Percentiles rank a stretch among this genome's conserved stretches.
These are phyloP conservation scores for Paragyromitra xinjiangensis DNA, from an alignment of 495 filamentous ascomycete species.

Conservation along the genomic window DNA sequence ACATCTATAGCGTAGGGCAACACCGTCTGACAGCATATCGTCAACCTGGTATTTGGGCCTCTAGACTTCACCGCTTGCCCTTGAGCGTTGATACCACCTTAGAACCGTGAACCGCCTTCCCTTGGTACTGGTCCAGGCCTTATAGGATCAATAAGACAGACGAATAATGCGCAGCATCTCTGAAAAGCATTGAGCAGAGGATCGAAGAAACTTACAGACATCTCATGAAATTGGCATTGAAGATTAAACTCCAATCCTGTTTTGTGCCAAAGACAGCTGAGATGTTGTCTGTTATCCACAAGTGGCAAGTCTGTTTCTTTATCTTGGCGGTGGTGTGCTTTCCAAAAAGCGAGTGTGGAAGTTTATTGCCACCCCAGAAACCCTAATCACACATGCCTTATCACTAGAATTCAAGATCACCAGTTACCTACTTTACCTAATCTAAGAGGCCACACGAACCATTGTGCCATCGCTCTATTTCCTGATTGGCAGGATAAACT, in stretches of 20 bases:
- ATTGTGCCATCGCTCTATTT: not conserved
- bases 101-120: not conserved
- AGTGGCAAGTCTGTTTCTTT: not conserved
- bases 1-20: too few species aligned
- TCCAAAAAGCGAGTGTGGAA: not conserved
- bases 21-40: too few species aligned
- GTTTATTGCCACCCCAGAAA: not conserved
- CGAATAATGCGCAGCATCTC: not conserved
- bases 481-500: constrained; percentile 26
- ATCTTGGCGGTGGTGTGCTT: constrained; percentile 8
- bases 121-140: too few species aligned
- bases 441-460: constrained; percentile 2
- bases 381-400: constrained; percentile 6
- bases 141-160: not conserved
- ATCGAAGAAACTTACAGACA: constrained; percentile 2
- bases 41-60: too few species aligned
- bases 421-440: constrained; percentile 35
- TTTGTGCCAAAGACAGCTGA: not conserved
- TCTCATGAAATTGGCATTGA: not conserved
- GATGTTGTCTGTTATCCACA: not conserved
- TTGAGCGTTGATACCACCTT: not conserved
- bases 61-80: too few species aligned
- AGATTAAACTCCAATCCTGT: not conserved
- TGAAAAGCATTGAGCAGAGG: constrained; percentile 4
- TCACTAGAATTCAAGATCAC: constrained; percentile 8